Evolutionary conservation across 2,329 filamentous ascomycete species (phyloP).

Genomic region (Fusarium luffae): DNA sequence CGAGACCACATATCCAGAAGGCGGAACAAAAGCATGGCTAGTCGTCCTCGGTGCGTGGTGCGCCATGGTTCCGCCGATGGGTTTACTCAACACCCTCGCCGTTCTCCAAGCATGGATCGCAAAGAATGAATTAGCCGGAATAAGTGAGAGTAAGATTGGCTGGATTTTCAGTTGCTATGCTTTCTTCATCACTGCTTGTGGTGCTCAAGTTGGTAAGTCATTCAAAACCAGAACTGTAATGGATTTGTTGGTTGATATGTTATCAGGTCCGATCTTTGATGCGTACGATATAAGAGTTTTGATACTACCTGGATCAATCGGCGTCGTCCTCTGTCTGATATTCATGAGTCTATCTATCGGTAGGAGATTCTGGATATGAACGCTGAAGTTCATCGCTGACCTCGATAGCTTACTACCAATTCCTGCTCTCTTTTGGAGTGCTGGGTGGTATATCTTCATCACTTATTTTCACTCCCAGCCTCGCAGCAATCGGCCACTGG

Average conservation of each 20-base stretch:
- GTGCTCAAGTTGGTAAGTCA: conserved; percentile 12
- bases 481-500: conserved; percentile 75
- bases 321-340: conserved; percentile 66
- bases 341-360: conserved; percentile 68
- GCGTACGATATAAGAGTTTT: conserved; percentile 70
- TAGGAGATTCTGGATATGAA: conserved; percentile 19
- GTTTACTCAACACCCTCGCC: conserved; percentile 73
- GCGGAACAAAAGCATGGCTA: conserved; percentile 64
- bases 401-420: conserved; percentile 64
- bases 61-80: conserved; percentile 72
- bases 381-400: neutral
- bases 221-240: rapidly evolving
- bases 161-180: conserved; percentile 28
- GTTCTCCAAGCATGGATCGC: conserved; percentile 73
- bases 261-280: conserved; percentile 70
- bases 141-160: conserved; percentile 1
- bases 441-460: conserved; percentile 73
- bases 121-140: neutral
- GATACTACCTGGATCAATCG: conserved; percentile 66
- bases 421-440: conserved; percentile 75
- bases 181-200: conserved; percentile 24
- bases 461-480: conserved; percentile 75
- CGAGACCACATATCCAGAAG: neutral
- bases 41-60: conserved; percentile 77
- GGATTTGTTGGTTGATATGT: neutral